Conservation (phyloP, 768 basidiomycete genomes). For the Serendipita indica region DNA sequence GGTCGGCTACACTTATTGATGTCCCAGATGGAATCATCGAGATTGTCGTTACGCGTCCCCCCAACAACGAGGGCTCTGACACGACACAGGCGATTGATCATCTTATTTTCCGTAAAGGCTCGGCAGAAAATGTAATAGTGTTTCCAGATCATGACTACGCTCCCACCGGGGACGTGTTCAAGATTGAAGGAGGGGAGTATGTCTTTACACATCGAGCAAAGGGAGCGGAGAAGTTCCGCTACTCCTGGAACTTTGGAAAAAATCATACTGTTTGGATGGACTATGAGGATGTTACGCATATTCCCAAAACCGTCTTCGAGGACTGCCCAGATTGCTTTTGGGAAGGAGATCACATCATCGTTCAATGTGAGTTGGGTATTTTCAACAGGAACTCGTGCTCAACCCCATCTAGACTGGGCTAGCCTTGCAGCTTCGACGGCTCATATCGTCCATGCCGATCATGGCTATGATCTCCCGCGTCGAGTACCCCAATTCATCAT, state of each 20-base stretch:
- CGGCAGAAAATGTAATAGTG: constrained; percentile 63
- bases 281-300: constrained; percentile 60
- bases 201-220: constrained; percentile 67
- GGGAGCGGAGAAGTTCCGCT: constrained; percentile 79
- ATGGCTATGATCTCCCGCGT: constrained; percentile 42
- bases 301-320: constrained; percentile 44
- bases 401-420: constrained; percentile 52
- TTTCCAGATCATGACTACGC: constrained; percentile 75
- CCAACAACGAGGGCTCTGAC: constrained; percentile 27
- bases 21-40: constrained; percentile 74
- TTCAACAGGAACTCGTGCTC: not conserved
- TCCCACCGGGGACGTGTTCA: constrained; percentile 21
- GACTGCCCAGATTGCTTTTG: constrained; percentile 39
- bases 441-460: constrained; percentile 65
- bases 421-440: constrained; percentile 42
- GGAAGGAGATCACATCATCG: constrained; percentile 70
- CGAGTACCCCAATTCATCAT: constrained; percentile 78
- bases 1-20: constrained; percentile 57
- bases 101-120: constrained; percentile 68
- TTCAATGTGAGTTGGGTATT: constrained; percentile 58
- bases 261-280: constrained; percentile 69
- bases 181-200: constrained; percentile 43
- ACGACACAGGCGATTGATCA: constrained; percentile 57
- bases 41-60: constrained; percentile 48
- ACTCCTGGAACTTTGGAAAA: constrained; percentile 72